Evolutionary conservation across 2,329 filamentous ascomycete genomes (phyloP).

Genomic region (Pseudogymnoascus sp.): DNA sequence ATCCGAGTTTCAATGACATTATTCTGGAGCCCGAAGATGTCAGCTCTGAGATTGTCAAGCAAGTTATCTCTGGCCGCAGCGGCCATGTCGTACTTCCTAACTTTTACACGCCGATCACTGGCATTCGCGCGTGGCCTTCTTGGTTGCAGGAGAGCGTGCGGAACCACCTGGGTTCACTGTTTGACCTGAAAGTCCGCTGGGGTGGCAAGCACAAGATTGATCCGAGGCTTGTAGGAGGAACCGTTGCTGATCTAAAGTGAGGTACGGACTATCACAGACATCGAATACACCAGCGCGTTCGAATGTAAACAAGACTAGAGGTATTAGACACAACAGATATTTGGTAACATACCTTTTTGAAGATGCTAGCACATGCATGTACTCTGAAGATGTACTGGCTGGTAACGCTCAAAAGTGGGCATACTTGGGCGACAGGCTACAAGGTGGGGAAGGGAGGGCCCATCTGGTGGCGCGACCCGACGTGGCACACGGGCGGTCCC

Average conservation of each 20-base stretch:
- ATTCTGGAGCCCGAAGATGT: slow-evolving; percentile 54
- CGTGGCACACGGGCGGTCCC: background rate
- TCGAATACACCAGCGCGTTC: background rate
- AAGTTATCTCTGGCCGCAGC: slow-evolving; percentile 51
- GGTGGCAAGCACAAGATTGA: background rate
- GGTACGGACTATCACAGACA: background rate
- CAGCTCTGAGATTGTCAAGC: slow-evolving; percentile 51
- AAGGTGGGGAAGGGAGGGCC: no score
- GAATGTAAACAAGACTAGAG: background rate
- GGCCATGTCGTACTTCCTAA: slow-evolving; percentile 48
- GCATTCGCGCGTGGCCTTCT: slow-evolving; percentile 23
- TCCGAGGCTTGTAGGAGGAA: background rate
- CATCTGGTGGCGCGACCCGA: background rate
- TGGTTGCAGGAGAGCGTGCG: slow-evolving; percentile 22
- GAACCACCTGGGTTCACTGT: slow-evolving; percentile 12
- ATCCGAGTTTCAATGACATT: slow-evolving; percentile 41
- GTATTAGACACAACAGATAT: background rate
- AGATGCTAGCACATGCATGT: background rate
- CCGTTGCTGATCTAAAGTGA: background rate
- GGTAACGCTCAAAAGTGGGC: background rate
- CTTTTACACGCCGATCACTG: slow-evolving; percentile 10
- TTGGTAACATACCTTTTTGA: background rate
- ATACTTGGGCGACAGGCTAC: background rate
- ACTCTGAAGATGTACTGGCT: background rate
- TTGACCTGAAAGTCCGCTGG: background rate